A percentile compares a stretch with the other conserved stretches of the same genome.
phyloP scores from a whole-genome alignment of 768 basidiomycete species.

The Lactarius akahatsu region DNA sequence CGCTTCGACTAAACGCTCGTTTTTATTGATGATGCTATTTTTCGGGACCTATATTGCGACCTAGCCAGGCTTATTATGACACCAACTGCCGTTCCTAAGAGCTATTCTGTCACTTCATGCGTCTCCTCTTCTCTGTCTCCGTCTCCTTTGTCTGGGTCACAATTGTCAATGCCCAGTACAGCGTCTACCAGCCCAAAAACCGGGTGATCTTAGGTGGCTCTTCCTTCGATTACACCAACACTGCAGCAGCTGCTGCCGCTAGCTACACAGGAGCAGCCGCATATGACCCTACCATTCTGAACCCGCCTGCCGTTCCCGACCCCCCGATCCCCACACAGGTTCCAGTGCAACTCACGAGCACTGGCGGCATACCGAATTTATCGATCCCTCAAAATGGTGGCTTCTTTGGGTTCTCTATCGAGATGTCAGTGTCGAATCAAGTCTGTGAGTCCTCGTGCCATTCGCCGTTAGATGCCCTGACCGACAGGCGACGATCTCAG shows the following conservation, averaged over 20 bases:
- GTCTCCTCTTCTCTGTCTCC: neutral
- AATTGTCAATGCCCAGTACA: conserved; percentile 7
- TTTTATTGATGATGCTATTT: too few species aligned
- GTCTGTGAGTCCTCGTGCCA: conserved; percentile 48
- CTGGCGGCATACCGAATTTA: conserved; percentile 34
- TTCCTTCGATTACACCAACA: conserved; percentile 4
- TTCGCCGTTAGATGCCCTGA: neutral
- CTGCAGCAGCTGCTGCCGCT: conserved; percentile 40
- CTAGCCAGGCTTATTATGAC: neutral
- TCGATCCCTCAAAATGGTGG: conserved; percentile 48
- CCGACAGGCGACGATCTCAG: conserved; percentile 35
- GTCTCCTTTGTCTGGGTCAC: neutral
- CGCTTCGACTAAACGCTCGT: too few species aligned
- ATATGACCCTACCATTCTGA: conserved; percentile 52
- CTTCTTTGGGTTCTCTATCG: conserved; percentile 74
- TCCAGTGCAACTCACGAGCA: conserved; percentile 41
- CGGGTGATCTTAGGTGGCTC: conserved; percentile 28
- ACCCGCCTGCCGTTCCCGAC: conserved; percentile 50
- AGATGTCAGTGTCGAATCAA: conserved; percentile 70
- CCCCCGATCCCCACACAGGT: conserved; percentile 47
- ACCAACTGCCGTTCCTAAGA: neutral
- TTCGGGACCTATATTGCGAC: too few species aligned
- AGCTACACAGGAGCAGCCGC: conserved; percentile 49
- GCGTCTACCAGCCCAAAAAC: conserved; percentile 24
- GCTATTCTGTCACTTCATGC: neutral